Conservation (phyloP, 306 rosid genomes). For the Citrullus colocynthis region DNA sequence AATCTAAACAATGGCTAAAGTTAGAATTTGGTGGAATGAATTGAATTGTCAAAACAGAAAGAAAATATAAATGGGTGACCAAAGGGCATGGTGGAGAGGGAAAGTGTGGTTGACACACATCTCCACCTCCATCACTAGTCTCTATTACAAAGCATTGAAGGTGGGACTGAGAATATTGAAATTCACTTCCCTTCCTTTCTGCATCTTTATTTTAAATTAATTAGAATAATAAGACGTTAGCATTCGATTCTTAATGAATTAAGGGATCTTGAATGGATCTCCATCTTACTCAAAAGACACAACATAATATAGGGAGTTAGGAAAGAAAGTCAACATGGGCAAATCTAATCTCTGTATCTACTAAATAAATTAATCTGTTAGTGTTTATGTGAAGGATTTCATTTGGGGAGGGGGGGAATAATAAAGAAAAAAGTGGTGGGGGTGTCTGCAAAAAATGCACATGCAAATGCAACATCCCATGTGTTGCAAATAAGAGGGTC, state of each 20-base stretch:
- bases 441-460: conserved; percentile 21
- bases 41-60: neutral
- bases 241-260: too few species aligned
- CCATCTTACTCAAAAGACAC: too few species aligned
- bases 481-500: conserved; percentile 21
- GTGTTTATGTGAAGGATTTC: too few species aligned
- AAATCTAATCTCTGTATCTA: too few species aligned
- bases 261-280: too few species aligned
- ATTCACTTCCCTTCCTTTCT: too few species aligned
- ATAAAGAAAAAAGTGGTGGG: neutral
- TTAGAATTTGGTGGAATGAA: neutral
- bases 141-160: neutral
- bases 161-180: neutral
- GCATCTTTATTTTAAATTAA: too few species aligned
- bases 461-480: conserved; percentile 28
- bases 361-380: too few species aligned
- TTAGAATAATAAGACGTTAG: too few species aligned
- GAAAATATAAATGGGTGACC: neutral
- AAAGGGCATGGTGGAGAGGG: neutral
- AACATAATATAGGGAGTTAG: too few species aligned
- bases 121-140: conserved; percentile 9
- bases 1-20: neutral
- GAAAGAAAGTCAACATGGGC: too few species aligned
- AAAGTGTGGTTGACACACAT: neutral
- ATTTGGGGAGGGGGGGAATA: neutral